A percentile compares a stretch with the other conserved stretches of the same genome.
These are phyloP conservation scores for Lathyrus aphaca DNA, from an alignment of 306 rosid species.

Conservation along the genomic window DNA sequence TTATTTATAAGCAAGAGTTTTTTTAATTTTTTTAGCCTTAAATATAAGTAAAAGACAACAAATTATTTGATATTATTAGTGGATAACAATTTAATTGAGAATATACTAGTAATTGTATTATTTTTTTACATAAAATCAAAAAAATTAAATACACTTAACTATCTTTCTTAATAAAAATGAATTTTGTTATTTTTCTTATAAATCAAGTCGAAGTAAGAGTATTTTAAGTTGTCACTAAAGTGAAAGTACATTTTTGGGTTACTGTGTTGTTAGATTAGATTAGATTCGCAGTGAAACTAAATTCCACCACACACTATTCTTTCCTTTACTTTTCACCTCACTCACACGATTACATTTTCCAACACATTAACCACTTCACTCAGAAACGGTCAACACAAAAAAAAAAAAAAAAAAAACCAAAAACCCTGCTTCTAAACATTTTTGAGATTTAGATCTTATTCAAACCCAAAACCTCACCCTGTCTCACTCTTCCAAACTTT, in stretches of 20 bases:
- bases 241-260: background rate
- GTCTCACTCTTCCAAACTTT: background rate
- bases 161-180: too few relatives aligned
- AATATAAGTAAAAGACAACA: too few relatives aligned
- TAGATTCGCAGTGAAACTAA: background rate
- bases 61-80: too few relatives aligned
- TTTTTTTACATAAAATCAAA: too few relatives aligned
- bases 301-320: background rate
- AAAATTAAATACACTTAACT: too few relatives aligned
- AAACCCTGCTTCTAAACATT: background rate
- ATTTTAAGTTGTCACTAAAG: too few relatives aligned
- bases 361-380: background rate
- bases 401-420: background rate
- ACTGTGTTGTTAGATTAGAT: background rate
- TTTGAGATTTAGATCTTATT: background rate
- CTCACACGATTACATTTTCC: background rate
- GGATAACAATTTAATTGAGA: too few relatives aligned
- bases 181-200: too few relatives aligned
- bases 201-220: too few relatives aligned
- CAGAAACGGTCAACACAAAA: background rate
- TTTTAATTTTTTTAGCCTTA: too few relatives aligned
- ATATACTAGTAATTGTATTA: too few relatives aligned
- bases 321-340: background rate
- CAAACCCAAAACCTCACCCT: background rate
- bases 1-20: too few relatives aligned